Base-by-base conservation (phyloP, 768 basidiomycete genomes). In the Collybia sordida region DNA sequence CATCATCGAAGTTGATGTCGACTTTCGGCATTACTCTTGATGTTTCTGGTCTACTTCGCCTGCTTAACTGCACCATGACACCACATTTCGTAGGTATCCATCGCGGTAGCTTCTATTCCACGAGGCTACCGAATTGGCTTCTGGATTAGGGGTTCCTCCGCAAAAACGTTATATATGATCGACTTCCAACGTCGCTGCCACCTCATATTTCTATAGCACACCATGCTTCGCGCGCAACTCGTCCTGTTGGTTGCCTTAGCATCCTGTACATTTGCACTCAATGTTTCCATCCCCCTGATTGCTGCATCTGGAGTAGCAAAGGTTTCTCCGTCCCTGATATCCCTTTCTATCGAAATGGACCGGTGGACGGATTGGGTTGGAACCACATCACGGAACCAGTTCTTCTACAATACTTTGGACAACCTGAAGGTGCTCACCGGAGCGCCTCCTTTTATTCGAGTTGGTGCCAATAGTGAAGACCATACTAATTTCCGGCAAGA, bases 321-420 rank as follows among this genome's bases (percentile, higher is more conserved):
- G 1, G 63, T 85, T 1, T 61, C 69, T 5, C 71, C 72, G 6
- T 77, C 78, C 9, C 65, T 85, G 11, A 55, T 87, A 22, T 84
- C 82, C 0, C 78, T 87, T 55, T 88, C 85, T 24, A 78, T 88
- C 46, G 87, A 87, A 57, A 80, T 85, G 63, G 86, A 88, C 55
- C 71, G 81, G 25, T 88, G 85, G 85, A 69, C 72, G 8, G 85
- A 86, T 52, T 89, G 86, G 86, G 67, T 67, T 9, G 86, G 87
- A 1, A 66, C 65, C 12, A 72, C 71, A 5, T 64, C 72, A 2
- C 70, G 68, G 27, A 87, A 88, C 57, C 50, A 74, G 15, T 88
- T 86, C 64, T 79, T 83, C 53, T 74, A 72, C 68, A 85, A 82
- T 50, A 74, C 78, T 3, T 70, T 88, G 43, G 68, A 78, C 45